phyloP scores from a whole-genome alignment of 805 yeast genomes.

The Torulaspora quercuum region DNA sequence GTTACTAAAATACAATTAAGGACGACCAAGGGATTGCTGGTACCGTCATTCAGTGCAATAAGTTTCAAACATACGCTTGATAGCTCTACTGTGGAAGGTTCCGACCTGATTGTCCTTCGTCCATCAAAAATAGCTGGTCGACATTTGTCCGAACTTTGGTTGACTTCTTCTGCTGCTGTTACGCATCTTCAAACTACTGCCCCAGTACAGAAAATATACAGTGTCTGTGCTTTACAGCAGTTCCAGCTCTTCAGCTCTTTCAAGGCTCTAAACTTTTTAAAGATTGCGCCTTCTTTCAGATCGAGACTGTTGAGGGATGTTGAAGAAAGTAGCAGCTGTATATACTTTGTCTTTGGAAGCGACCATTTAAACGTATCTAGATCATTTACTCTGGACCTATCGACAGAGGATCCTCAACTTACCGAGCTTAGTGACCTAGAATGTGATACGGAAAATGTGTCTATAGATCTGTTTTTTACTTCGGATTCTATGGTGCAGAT shows the following conservation, averaged over 20 bases:
- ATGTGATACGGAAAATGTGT: constrained; percentile 8
- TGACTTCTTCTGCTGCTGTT: constrained; percentile 23
- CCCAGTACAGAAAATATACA: constrained; percentile 14
- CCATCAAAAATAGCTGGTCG: constrained; percentile 12
- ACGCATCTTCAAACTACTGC: constrained; percentile 16
- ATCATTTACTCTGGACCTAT: constrained; percentile 13
- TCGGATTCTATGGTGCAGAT: constrained; percentile 19
- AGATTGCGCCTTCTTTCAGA: constrained; percentile 3
- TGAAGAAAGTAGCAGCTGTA: constrained; percentile 1
- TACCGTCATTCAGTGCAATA: constrained; percentile 17
- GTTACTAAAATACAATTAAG: constrained; percentile 9
- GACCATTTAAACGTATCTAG: constrained; percentile 11
- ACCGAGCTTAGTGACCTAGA: constrained; percentile 24
- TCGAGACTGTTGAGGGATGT: constrained; percentile 1
- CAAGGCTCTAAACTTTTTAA: constrained; percentile 4
- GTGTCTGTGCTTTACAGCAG: constrained; percentile 13
- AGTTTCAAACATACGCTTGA: constrained; percentile 21
- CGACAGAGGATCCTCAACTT: constrained; percentile 8
- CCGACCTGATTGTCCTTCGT: constrained; percentile 12
- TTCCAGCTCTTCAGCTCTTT: constrained; percentile 15
- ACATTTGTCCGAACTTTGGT: constrained; percentile 19
- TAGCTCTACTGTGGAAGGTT: constrained; percentile 21
- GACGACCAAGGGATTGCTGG: too few species aligned
- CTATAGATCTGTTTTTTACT: constrained; percentile 14
- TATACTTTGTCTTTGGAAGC: constrained; percentile 15